Evolutionary conservation across 164 flowering plant species (phyloP).

Genomic region (Magnolia changhungtana): DNA sequence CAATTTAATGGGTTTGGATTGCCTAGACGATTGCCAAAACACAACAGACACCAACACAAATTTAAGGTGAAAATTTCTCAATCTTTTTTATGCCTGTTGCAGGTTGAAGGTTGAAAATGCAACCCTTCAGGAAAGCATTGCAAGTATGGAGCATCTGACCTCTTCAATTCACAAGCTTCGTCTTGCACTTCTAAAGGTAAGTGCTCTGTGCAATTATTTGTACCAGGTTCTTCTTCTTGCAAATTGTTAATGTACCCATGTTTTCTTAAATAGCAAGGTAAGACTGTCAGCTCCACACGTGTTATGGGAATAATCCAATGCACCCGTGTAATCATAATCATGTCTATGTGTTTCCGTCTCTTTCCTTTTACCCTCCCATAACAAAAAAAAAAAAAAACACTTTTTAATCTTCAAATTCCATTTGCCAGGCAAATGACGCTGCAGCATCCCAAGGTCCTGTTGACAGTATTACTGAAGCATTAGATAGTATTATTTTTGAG

Average conservation of each 20-base stretch:
- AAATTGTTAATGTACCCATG: background rate
- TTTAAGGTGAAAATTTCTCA: background rate
- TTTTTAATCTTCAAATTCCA: conserved; percentile 1
- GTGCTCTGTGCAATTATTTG: background rate
- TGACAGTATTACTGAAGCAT: conserved; percentile 18
- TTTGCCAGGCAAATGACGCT: conserved; percentile 52
- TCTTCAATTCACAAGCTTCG: conserved; percentile 69
- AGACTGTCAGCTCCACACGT: too few relatives aligned
- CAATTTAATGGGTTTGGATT: background rate
- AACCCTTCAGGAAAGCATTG: conserved; percentile 76
- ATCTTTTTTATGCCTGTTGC: conserved; percentile 7
- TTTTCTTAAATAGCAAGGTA: too few relatives aligned
- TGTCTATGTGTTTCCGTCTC: too few relatives aligned
- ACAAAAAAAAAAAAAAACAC: background rate
- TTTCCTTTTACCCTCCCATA: too few relatives aligned
- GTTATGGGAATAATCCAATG: too few relatives aligned
- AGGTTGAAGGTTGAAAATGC: conserved; percentile 93
- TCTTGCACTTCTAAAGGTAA: conserved; percentile 67
- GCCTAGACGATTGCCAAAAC: background rate
- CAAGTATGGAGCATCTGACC: conserved; percentile 73
- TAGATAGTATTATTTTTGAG: conserved; percentile 58
- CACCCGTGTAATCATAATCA: too few relatives aligned
- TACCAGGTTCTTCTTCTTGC: background rate
- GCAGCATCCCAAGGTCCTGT: conserved; percentile 19
- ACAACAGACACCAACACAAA: background rate